A percentile compares a stretch with the other conserved stretches of the same genome.
These are phyloP conservation scores for Lodderomyces beijingensis DNA, from an alignment of 1,139 yeast species.

Conservation along the genomic window DNA sequence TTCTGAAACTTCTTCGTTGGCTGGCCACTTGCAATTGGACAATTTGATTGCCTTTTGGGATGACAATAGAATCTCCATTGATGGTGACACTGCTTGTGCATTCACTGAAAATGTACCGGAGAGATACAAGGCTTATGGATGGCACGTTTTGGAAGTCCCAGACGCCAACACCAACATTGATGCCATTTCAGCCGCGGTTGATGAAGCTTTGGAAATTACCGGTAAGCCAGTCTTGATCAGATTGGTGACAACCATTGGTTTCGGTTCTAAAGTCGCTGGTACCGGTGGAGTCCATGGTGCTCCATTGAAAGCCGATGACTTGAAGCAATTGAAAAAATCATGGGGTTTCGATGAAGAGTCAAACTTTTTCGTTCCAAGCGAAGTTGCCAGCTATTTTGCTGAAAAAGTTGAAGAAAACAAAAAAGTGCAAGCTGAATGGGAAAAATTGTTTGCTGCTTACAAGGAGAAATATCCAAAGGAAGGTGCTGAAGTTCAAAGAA, in stretches of 20 bases:
- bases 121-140: slow-evolving; percentile 91
- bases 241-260: slow-evolving; percentile 90
- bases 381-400: slow-evolving; percentile 70
- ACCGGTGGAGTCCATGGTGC: slow-evolving; percentile 96
- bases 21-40: slow-evolving; percentile 94
- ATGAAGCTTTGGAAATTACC: slow-evolving; percentile 56
- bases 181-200: slow-evolving; percentile 71
- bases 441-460: slow-evolving; percentile 58
- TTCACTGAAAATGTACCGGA: slow-evolving; percentile 90
- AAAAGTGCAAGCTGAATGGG: slow-evolving; percentile 72
- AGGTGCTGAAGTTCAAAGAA: slow-evolving; percentile 79
- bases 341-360: slow-evolving; percentile 89
- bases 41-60: slow-evolving; percentile 96
- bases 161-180: slow-evolving; percentile 80
- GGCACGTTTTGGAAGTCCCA: slow-evolving; percentile 79
- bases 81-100: slow-evolving; percentile 86
- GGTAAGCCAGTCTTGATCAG: slow-evolving; percentile 91
- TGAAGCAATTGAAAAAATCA: slow-evolving; percentile 77
- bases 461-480: slow-evolving; percentile 67
- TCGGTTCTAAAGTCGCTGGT: slow-evolving; percentile 83
- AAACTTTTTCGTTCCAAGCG: slow-evolving; percentile 75
- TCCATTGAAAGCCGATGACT: slow-evolving; percentile 92
- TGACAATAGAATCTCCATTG: slow-evolving; percentile 95
- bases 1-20: slow-evolving; percentile 89
- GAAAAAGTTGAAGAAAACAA: slow-evolving; percentile 55